Evolutionary conservation across 345 rosid species (phyloP), one percentile per base, ranked within the genome.

Genomic region (Gossypium sturtianum): DNA sequence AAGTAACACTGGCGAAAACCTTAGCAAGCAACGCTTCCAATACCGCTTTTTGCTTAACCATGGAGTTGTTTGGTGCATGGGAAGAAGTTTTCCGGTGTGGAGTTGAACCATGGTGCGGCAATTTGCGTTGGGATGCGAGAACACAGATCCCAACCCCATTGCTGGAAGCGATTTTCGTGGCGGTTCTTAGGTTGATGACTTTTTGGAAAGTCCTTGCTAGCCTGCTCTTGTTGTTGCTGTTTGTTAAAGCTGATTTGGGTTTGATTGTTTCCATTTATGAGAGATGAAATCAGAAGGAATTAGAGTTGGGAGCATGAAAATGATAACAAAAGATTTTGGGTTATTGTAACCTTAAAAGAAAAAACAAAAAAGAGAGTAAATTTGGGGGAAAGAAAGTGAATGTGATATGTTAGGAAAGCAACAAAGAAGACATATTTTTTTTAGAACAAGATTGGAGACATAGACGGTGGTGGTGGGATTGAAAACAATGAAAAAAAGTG

Each of bases 141-240:
- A 90, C 84, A 78, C 98, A 91, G 74, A 88, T 84, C 1, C 98
- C 93, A 76, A 88, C 89, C 34, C 93, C 89, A 76, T 87, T 90
- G 77, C 65, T 86, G 44, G 90, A 87, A 7, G 87, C 83, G 5
- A 84, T 88, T 68, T 75, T 87, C 5, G 86, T 78, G 2, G 88
- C 83, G 7, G 86, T 73, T 70, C 85, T 78, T 17, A 89, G 72
- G 82, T 74, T 90, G 79, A 91, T 87, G 12, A 95, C 91, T 44
- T 83, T 89, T 56, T 86, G 91, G 77, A 94, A 79, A 5, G 98
- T 88, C 81, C 89, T 87, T 11, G 93, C 88, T 23, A 91, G 61
- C 74, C 76, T 89, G 87, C 90, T 82, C 72, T 68, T 67, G 19
- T 15, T 53, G 79, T 77, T 83, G 75, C 79, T 60, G 64, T 19